Conservation (phyloP, 306 rosid genomes). For the Begonia masoniana region DNA sequence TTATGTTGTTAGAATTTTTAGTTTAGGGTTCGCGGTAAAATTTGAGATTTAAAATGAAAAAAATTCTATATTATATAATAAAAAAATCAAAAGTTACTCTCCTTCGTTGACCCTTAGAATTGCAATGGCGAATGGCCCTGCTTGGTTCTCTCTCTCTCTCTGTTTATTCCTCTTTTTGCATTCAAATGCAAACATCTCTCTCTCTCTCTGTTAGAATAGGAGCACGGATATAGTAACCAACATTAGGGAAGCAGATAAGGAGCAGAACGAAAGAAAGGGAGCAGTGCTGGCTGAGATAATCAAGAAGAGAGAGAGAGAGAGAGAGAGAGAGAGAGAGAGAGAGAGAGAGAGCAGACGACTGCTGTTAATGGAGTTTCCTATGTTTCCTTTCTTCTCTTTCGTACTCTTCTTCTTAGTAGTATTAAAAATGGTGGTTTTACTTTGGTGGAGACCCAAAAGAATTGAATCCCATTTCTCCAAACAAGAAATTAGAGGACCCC, state of each 20-base stretch:
- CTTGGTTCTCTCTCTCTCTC: constrained; percentile 9
- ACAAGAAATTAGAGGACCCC: constrained; percentile 96
- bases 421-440: constrained; percentile 33
- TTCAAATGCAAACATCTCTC: background rate
- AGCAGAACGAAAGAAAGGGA: background rate
- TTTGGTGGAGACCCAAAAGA: constrained; percentile 87
- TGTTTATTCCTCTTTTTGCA: background rate
- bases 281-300: background rate
- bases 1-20: too few species aligned
- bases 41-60: too few species aligned
- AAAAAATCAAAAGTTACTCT: background rate
- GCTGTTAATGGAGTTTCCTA: background rate
- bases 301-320: background rate
- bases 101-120: constrained; percentile 70
- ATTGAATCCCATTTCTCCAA: constrained; percentile 60
- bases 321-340: background rate
- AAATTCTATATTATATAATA: too few species aligned
- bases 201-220: constrained; percentile 5
- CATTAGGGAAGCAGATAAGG: background rate
- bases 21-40: too few species aligned
- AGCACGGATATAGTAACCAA: constrained; percentile 1
- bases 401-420: constrained; percentile 12
- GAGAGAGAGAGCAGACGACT: background rate
- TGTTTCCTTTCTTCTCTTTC: too few species aligned
- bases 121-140: constrained; percentile 93